Base-by-base conservation (phyloP, 1,284 basidiomycete species). In the Afroboletus lepidellus region DNA sequence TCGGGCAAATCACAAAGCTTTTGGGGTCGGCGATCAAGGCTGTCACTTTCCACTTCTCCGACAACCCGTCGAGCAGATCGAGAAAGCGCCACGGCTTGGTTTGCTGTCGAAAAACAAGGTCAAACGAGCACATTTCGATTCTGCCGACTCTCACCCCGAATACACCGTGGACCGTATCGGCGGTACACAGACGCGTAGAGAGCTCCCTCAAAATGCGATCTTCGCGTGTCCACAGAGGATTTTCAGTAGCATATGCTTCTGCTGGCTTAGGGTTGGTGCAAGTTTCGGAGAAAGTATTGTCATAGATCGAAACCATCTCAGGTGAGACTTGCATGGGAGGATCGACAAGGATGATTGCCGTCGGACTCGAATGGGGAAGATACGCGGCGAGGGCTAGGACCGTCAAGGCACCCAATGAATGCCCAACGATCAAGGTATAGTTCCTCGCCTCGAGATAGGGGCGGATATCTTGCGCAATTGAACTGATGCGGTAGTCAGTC, bases 81-180 rank as follows among this genome's bases (percentile, higher is more conserved):
- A 61, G 18, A 47, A 63, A 63, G 24, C 47, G 0, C 66, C 60
- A 68, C 1, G 63, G 62, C 5, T n/a, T 1, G 32, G 63, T 68
- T 50, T 59, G 47, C 63, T 65, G 34, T 25, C 4, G 15, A 15
- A 21, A 11, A 20, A 23, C 8, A 3, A 15, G 12, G 32, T 15
- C 24, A n/a, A 13, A 33, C 54, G 15, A 27, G 15, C 2, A 8
- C 3, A 2, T 9, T 8, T n/a, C 4, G 23, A 25, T 16, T 37
- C 2, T 24, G 6, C 16, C 9, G 18, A 9, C 12, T 0, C 51
- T 47, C 39, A 65, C 66, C 23, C 25, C 2, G 39, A 53, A 27
- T 20, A 66, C 37, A 4, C 18, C 46, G 13, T 48, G 51, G 66
- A 50, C 8, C 29, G 29, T 12, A 30, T 30, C 29, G 29, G 13